These are phyloP conservation scores for Setaria italica DNA, from an alignment of 202 grass and related monocot species.

Conservation along the genomic window DNA sequence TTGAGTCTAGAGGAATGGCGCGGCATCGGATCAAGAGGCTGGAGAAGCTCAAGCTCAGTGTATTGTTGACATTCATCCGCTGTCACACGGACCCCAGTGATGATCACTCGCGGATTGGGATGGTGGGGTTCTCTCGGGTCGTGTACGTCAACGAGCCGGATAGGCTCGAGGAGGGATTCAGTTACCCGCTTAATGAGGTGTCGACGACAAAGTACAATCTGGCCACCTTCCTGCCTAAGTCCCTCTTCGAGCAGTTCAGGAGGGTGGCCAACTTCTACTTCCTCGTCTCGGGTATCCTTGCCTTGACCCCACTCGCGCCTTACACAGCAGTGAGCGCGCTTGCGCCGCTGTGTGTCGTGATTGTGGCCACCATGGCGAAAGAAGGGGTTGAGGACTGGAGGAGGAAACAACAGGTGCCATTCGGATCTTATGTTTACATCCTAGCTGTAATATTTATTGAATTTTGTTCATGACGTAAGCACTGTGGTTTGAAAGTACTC, in stretches of 20 bases:
- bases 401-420: conserved; percentile 83
- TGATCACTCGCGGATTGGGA: conserved; percentile 74
- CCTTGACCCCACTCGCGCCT: conserved; percentile 73
- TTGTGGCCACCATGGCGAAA: conserved; percentile 88
- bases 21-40: conserved; percentile 39
- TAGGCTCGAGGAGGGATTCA: conserved; percentile 43
- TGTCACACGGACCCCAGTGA: conserved; percentile 54
- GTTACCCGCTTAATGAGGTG: conserved; percentile 65
- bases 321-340: conserved; percentile 79
- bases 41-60: conserved; percentile 63
- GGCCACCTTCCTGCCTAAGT: conserved; percentile 89
- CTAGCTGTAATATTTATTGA: neutral
- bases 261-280: conserved; percentile 99
- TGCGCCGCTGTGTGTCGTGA: conserved; percentile 69
- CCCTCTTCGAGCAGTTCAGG: conserved; percentile 98
- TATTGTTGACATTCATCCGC: conserved; percentile 67
- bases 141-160: conserved; percentile 74
- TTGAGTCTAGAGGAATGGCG: conserved; percentile 44
- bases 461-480: conserved; percentile 7
- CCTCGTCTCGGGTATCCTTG: conserved; percentile 72
- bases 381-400: conserved; percentile 95
- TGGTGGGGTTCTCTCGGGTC: conserved; percentile 73
- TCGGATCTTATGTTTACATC: neutral
- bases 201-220: conserved; percentile 87
- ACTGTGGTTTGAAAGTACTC: conserved; percentile 14